Conservation (phyloP, 1,284 basidiomycete species). For the Boletellus deceptivus region DNA sequence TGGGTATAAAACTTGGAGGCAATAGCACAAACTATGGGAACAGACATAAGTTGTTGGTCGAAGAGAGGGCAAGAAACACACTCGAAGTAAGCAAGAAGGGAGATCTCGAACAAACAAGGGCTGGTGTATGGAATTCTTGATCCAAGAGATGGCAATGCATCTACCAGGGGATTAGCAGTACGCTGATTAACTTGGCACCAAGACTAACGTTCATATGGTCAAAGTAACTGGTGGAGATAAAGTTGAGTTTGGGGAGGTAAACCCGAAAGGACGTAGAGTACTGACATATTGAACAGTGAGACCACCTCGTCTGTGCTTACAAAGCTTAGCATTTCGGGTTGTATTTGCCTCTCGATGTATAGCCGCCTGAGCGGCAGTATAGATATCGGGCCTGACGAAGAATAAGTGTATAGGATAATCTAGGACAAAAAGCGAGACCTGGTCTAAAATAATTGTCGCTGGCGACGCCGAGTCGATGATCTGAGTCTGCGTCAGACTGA, state of each 20-base stretch:
- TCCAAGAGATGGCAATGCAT: slow-evolving; percentile 76
- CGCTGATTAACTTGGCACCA: slow-evolving; percentile 4
- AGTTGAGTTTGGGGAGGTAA: slow-evolving; percentile 10
- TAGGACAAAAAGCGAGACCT: slow-evolving; percentile 44
- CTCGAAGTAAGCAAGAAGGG: slow-evolving; percentile 92
- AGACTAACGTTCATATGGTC: slow-evolving; percentile 68
- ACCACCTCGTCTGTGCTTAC: slow-evolving; percentile 82
- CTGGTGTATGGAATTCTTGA: slow-evolving; percentile 86
- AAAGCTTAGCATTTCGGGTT: slow-evolving; percentile 88
- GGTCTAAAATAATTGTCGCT: slow-evolving; percentile 94
- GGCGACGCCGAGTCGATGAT: slow-evolving; percentile 74
- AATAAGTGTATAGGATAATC: slow-evolving; percentile 6
- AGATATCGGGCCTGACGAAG: slow-evolving; percentile 67
- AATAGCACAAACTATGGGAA: slow-evolving; percentile 79
- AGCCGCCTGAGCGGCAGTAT: slow-evolving; percentile 82
- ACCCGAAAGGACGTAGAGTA: slow-evolving; percentile 14
- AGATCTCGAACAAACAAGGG: slow-evolving; percentile 86
- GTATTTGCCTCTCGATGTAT: slow-evolving; percentile 86
- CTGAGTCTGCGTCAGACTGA: slow-evolving; percentile 34
- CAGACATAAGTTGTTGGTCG: slow-evolving; percentile 6
- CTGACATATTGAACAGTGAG: slow-evolving; percentile 90
- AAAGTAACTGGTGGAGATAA: slow-evolving; percentile 56
- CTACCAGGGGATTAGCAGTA: slow-evolving; percentile 38
- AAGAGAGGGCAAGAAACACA: slow-evolving; percentile 42
- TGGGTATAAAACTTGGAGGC: slow-evolving; percentile 87